Base-by-base conservation (phyloP, 2,329 filamentous ascomycete species). In the Rhynchosporium secalis region DNA sequence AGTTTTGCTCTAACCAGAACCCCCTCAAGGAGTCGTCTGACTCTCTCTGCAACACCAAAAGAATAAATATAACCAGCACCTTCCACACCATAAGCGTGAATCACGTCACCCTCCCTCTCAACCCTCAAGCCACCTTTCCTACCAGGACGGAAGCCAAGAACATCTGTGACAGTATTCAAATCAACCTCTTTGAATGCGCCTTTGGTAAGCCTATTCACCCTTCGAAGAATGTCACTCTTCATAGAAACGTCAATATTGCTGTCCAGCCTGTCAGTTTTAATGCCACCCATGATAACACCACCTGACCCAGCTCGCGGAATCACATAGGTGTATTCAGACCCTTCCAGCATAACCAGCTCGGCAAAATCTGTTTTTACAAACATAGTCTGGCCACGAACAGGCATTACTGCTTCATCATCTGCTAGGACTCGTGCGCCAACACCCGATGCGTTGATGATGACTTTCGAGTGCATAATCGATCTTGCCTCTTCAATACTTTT, bases 61-160 rank as follows among this genome's bases (percentile, higher is more conserved):
- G 69, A 70, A 60, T 67, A 71, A 26, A 71, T 72, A 58, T 72
- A 72, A 3, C 70, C 70, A 10, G 68, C 69, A 1, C 69, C 68
- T 49, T 61, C 68, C 7, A 63, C 31, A 3, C 70, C 70, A 66
- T 72, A 72, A 29, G 69, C 69, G 63, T 71, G 70, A 10, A 72
- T 56, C 10, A 68, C 61, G 49, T 64, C 60, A 3, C 66, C 69
- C 20, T 66, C 64, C 28, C 64, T 63, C 58, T 71, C 70, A 38
- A 72, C 66, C 46, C 68, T 68, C 48, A 70, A 40, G 2, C 69
- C 70, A 3, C 62, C 60, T n/a, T 67, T 66, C 28, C 69, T 66
- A 12, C 69, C 70, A 13, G 70, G 69, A 12, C 69, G 46, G 55
- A 71, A 72, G 1, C 69, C 70, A 48, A 71, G 58, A 45, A 71